Percentiles rank a stretch among this genome's conserved stretches.
phyloP scores from a whole-genome alignment of 345 rosid species.

The Salix exigua region DNA sequence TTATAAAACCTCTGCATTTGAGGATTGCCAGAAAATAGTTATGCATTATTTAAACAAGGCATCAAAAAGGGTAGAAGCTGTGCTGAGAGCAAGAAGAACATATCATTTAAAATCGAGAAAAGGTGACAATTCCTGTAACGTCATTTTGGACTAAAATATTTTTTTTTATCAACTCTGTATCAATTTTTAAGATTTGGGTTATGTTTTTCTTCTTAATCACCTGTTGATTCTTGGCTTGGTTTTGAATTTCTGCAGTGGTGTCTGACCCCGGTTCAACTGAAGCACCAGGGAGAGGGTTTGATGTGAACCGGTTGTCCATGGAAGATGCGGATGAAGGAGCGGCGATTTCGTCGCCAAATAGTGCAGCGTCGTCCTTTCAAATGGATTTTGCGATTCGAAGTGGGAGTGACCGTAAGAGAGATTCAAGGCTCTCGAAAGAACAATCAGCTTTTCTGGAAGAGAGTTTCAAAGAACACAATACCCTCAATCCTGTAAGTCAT shows the following conservation, averaged over 20 bases:
- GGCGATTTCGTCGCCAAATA: conserved; percentile 68
- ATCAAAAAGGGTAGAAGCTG: conserved; percentile 5
- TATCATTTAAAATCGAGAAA: not conserved
- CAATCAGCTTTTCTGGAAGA: conserved; percentile 96
- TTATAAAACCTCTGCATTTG: no score
- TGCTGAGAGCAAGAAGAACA: not conserved
- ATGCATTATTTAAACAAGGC: conserved; percentile 8
- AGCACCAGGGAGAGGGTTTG: conserved; percentile 34
- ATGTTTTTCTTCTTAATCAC: not conserved
- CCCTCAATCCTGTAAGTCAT: conserved; percentile 79
- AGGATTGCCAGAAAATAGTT: conserved; percentile 5
- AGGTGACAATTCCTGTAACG: not conserved
- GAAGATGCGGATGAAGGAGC: conserved; percentile 51
- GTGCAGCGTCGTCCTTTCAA: conserved; percentile 76
- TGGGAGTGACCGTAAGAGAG: conserved; percentile 25
- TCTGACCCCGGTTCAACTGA: conserved; percentile 40
- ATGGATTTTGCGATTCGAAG: conserved; percentile 69
- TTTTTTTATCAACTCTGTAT: not conserved
- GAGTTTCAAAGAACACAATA: conserved; percentile 82
- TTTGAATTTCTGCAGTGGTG: conserved; percentile 20
- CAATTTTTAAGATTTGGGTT: not conserved
- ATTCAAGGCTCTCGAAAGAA: conserved; percentile 69
- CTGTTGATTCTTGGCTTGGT: not conserved
- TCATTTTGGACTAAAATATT: not conserved
- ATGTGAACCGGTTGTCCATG: conserved; percentile 45